Percentiles rank a stretch among this genome's conserved stretches.
Evolutionary conservation across 2,329 filamentous ascomycete species (phyloP).

Genomic region (Microdochium bolleyi): DNA sequence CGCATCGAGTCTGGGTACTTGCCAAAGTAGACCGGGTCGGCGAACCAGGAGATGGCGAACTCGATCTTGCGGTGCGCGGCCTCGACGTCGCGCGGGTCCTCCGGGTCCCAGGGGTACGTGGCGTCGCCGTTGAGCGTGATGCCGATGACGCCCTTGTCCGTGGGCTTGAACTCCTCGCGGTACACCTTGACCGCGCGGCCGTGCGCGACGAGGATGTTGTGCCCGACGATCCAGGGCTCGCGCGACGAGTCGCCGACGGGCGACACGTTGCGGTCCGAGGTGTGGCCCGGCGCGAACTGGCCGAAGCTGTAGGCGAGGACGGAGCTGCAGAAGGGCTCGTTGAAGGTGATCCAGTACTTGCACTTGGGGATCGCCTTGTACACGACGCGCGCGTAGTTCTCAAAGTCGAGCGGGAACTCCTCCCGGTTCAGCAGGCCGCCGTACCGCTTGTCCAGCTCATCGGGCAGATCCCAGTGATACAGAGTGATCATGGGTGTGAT

Average conservation of each 20-base stretch:
- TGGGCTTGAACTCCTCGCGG: slow-evolving; percentile 71
- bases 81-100: slow-evolving; percentile 66
- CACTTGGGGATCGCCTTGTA: slow-evolving; percentile 70
- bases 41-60: slow-evolving; percentile 84
- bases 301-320: slow-evolving; percentile 75
- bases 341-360: slow-evolving; percentile 86
- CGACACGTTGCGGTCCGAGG: slow-evolving; percentile 65
- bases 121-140: slow-evolving; percentile 85
- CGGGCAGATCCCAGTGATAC: slow-evolving; percentile 83
- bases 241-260: slow-evolving; percentile 63
- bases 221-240: slow-evolving; percentile 78
- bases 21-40: slow-evolving; percentile 78
- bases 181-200: slow-evolving; percentile 75
- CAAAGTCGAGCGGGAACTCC: slow-evolving; percentile 77
- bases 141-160: slow-evolving; percentile 69
- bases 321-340: slow-evolving; percentile 81
- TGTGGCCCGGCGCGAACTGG: slow-evolving; percentile 74
- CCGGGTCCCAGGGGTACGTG: slow-evolving; percentile 74
- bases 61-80: slow-evolving; percentile 76
- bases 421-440: slow-evolving; percentile 72
- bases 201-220: slow-evolving; percentile 74
- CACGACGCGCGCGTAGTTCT: slow-evolving; percentile 67
- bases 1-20: slow-evolving; percentile 79
- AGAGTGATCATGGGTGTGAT: slow-evolving; percentile 78
- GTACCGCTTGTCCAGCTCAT: slow-evolving; percentile 71